Base-by-base conservation (phyloP, 192 early-diverging fungal genomes). In the Coemansia sp. region DNA sequence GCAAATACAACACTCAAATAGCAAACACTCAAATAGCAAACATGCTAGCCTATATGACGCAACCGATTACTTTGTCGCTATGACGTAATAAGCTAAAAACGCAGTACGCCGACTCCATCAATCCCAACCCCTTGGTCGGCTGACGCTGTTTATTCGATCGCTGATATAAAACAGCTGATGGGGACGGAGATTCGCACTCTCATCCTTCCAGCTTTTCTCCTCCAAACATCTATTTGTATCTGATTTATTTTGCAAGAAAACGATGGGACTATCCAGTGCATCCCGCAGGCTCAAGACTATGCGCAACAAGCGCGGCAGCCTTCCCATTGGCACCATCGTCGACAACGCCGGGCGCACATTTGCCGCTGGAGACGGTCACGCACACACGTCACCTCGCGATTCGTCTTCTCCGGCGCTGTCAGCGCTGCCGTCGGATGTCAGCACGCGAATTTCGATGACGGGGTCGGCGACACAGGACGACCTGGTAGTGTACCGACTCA, bases 391-490 rank as follows among this genome's bases (percentile, higher is more conserved):
- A 22, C 37, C 58, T 0, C 45, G 11, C 9, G 41, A 47, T 27
- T 41, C 58, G 12, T 60, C 58, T 53, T 15, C 32, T 12, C 66
- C 72, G 7, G 59, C 53, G 14, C 53, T 74, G 22, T 8, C 61
- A 12, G 51, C 66, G n/a, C 57, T 68, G 41, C 62, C 72, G 38
- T 74, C 72, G 21, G 62, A 74, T 52, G 62, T 67, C 62, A 65
- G 59, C 59, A 59, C 65, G 12, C 62, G 54, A 23, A 47, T 65
- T 12, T 23, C 66, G 22, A 66, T 75, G 73, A 59, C 64, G 0
- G 73, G 73, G 45, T 67, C 67, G 2, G 73, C 64, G 7, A 66
- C 73, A 35, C 60, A 62, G 54, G 73, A 66, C 41, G 73, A 76
- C 61, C 43, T 76, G 22, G 32, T 76, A 2, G 64, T 76, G 38